phyloP scores from a whole-genome alignment of 768 basidiomycete species.

The Pisolithus marmoratus region DNA sequence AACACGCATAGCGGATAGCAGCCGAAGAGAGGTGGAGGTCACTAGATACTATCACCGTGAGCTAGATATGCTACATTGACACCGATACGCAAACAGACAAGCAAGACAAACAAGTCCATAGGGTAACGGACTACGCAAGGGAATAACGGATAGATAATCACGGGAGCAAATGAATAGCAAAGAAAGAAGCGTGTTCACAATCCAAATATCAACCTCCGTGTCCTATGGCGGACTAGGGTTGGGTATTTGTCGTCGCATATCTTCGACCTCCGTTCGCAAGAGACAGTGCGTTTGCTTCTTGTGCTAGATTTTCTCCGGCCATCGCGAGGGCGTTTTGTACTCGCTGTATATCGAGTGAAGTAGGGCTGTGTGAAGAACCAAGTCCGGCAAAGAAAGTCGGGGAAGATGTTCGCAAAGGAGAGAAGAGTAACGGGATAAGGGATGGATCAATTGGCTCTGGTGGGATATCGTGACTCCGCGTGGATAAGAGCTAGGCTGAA shows the following conservation, averaged over 20 bases:
- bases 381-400: slow-evolving; percentile 3
- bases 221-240: neutral
- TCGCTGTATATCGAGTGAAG: slow-evolving; percentile 14
- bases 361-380: slow-evolving; percentile 4
- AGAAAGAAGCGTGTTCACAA: neutral
- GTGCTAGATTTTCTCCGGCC: slow-evolving; percentile 14
- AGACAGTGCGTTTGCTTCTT: slow-evolving; percentile 17
- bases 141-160: neutral
- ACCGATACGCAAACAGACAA: neutral
- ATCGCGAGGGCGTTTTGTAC: slow-evolving; percentile 16
- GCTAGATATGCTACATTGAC: neutral
- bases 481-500: slow-evolving; percentile 30
- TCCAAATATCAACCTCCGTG: neutral
- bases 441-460: slow-evolving; percentile 1
- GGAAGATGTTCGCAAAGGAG: slow-evolving; percentile 16
- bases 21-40: neutral
- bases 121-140: neutral
- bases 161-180: neutral
- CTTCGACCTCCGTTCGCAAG: slow-evolving; percentile 20
- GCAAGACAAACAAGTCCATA: neutral
- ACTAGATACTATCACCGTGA: too few relatives aligned
- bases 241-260: slow-evolving; percentile 9
- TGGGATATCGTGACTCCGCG: neutral
- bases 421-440: slow-evolving; percentile 14
- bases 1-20: neutral